A percentile compares a stretch with the other conserved stretches of the same genome.
phyloP scores from a whole-genome alignment of 139 green algal species.

The Pseudopediastrum boryanum region DNA sequence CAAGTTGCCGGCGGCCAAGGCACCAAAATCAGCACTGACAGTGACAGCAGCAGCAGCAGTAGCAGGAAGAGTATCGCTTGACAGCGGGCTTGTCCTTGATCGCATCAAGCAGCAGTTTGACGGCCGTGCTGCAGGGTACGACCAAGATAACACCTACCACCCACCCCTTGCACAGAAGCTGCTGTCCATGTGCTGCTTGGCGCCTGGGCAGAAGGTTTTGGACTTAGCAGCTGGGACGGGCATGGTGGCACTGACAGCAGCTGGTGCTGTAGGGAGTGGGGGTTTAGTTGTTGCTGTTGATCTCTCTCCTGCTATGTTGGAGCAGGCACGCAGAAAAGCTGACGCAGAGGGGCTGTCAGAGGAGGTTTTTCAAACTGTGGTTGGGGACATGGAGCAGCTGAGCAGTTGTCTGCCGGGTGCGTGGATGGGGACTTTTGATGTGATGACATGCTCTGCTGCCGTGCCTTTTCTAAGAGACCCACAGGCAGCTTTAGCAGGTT shows the following conservation, averaged over 20 bases:
- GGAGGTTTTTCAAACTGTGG: background rate
- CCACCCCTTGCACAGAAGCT: constrained; percentile 9
- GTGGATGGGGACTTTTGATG: constrained; percentile 4
- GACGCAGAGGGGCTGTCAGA: background rate
- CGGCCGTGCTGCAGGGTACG: constrained; percentile 1
- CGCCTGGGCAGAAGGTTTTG: background rate
- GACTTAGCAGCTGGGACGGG: constrained; percentile 19
- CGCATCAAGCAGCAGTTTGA: constrained; percentile 23
- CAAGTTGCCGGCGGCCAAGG: no score
- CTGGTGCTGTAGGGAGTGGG: background rate
- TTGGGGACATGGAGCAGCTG: constrained; percentile 2
- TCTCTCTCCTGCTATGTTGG: constrained; percentile 5
- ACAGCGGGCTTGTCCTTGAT: constrained; percentile 1
- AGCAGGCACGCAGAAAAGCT: constrained; percentile 1
- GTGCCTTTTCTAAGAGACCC: constrained; percentile 11
- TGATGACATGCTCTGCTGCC: constrained; percentile 19
- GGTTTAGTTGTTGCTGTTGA: constrained; percentile 1
- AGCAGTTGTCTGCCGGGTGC: background rate
- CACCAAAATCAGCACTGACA: no score
- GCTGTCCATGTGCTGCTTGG: background rate
- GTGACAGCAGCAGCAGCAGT: no score
- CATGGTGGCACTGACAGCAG: constrained; percentile 7
- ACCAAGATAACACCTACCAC: constrained; percentile 20
- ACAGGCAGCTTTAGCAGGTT: background rate
- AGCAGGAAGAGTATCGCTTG: no score